Base-by-base conservation (phyloP, 2,329 filamentous ascomycete species). In the Claviceps fusiformis region DNA sequence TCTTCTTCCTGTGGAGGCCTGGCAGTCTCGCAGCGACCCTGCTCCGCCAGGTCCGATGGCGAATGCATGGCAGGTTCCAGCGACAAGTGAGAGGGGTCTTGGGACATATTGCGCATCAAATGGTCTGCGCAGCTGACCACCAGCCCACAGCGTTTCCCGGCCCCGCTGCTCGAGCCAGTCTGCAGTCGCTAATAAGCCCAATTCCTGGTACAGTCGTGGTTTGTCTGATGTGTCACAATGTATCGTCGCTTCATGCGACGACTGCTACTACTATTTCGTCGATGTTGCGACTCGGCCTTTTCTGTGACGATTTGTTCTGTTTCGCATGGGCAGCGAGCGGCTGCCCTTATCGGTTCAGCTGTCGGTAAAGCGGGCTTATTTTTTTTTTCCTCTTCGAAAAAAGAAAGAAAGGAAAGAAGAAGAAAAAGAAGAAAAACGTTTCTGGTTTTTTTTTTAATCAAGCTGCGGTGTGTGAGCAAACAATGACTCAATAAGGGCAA, bases 161-260 rank as follows among this genome's bases (percentile, higher is more conserved):
- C 43, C 47, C 44, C 47, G 41, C 50, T 29, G 51, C 48, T 51
- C 47, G 33, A 52, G 45, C 46, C 39, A 43, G 47, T 45, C 19
- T 44, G 46, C 50, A 17, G 33, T 54, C 51, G 31, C 52, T 50
- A 13, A 41, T n/a, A n/a, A n/a, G 8, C 31, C 46, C 51, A n/a
- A 37, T 41, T 50, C 17, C 19, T 10, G 48, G n/a, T 50, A 50
- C 33, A 49, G 53, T 24, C 17, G 31, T 35, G 41, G 55, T 44
- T 27, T 33, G 46, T 53, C 50, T 56, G 55, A 54, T 54, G 52
- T 54, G 48, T 49, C 52, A 54, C 55, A 54, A 49, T 15, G 11
- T 33, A 29, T 43, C 15, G 45, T 52, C 54, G 48, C 52, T 54
- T 52, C 50, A 8, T 56, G 55, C 46, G 48, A 49, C 35, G 33